Evolutionary conservation across 1,284 basidiomycete species (phyloP).

Genomic region (Mycena citricolor): DNA sequence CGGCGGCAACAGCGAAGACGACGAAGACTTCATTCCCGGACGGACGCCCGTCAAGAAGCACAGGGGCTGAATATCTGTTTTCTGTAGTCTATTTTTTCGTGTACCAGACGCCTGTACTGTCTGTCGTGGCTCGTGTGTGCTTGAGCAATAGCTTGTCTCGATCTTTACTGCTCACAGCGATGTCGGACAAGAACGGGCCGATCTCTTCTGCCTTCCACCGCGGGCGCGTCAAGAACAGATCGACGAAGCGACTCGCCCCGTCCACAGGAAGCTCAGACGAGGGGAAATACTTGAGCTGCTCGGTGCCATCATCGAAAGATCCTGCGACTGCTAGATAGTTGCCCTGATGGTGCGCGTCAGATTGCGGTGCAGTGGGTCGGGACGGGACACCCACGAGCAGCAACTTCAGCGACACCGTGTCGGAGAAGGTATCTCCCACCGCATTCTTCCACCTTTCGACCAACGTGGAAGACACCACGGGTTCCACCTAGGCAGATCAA

Average conservation of each 20-base stretch:
- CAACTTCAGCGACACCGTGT: conserved; percentile 54
- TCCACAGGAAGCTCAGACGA: conserved; percentile 68
- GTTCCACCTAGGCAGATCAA: conserved; percentile 39
- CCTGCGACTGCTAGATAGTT: conserved; percentile 55
- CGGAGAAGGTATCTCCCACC: conserved; percentile 75
- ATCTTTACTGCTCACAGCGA: conserved; percentile 81
- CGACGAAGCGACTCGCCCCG: conserved; percentile 74
- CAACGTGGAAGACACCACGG: conserved; percentile 56
- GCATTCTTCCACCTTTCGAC: conserved; percentile 64
- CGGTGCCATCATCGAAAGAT: conserved; percentile 30
- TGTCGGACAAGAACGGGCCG: conserved; percentile 74
- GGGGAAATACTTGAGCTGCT: conserved; percentile 69
- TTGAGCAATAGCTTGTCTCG: conserved; percentile 84
- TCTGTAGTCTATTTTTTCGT: conserved; percentile 35
- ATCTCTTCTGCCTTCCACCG: conserved; percentile 83
- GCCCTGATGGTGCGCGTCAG: conserved; percentile 55
- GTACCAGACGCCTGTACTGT: conserved; percentile 67
- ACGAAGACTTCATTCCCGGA: conserved; percentile 47
- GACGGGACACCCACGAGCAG: conserved; percentile 56
- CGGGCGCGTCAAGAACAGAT: conserved; percentile 77
- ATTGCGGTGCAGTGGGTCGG: too few relatives aligned
- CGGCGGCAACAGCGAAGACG: conserved; percentile 35
- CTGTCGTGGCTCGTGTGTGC: conserved; percentile 77
- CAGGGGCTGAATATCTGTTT: not conserved
- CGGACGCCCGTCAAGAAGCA: conserved; percentile 38